Conservation (phyloP, 768 basidiomycete genomes). For the Termitomyces sp. region DNA sequence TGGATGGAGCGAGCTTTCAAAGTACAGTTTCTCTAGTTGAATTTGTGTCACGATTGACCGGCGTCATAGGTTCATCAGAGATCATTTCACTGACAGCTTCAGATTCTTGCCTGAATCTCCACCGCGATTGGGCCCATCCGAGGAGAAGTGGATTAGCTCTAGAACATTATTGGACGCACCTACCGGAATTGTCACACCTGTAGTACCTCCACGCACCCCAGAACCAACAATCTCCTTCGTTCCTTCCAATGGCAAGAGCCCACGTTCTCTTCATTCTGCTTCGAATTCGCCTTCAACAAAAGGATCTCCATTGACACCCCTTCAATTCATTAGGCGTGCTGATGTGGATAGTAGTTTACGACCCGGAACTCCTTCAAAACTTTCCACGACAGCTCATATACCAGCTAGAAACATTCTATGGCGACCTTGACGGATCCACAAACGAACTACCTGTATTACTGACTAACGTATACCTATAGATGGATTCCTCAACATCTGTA, state of each 20-base stretch:
- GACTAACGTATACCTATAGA: neutral
- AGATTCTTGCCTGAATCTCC: conserved; percentile 65
- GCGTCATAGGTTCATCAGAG: conserved; percentile 68
- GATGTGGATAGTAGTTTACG: conserved; percentile 52
- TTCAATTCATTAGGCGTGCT: conserved; percentile 83
- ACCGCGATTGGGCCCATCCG: conserved; percentile 41
- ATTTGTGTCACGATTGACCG: neutral
- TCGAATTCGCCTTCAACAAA: conserved; percentile 41
- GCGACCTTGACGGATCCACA: conserved; percentile 44
- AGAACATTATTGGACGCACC: conserved; percentile 58
- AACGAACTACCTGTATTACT: neutral
- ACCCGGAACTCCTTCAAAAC: conserved; percentile 63
- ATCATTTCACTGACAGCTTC: conserved; percentile 82
- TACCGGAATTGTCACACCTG: conserved; percentile 26
- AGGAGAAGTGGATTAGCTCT: conserved; percentile 84
- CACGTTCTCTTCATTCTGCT: conserved; percentile 39
- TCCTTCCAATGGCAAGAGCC: conserved; percentile 54
- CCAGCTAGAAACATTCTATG: conserved; percentile 52
- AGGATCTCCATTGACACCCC: conserved; percentile 69
- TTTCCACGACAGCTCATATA: conserved; percentile 32
- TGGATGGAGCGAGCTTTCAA: conserved; percentile 89
- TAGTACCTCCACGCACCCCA: conserved; percentile 47
- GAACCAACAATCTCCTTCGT: conserved; percentile 52
- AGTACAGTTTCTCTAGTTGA: conserved; percentile 40
- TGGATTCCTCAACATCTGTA: neutral